Evolutionary conservation across 2,329 filamentous ascomycete genomes (phyloP).

Genomic region (Colletotrichum simmondsii): DNA sequence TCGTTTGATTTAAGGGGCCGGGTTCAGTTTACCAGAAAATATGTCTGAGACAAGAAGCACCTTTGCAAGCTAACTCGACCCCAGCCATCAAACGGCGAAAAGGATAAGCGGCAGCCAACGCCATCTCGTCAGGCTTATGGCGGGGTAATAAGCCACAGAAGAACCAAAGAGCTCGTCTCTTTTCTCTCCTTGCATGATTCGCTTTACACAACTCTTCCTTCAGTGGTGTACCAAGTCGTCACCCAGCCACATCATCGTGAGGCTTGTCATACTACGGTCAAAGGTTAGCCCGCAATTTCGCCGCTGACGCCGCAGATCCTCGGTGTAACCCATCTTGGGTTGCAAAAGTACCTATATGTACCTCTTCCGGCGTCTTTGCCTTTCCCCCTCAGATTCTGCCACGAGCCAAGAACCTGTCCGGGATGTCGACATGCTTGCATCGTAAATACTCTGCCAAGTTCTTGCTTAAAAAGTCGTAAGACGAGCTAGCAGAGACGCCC

Average conservation of each 20-base stretch:
- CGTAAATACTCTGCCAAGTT: constrained; percentile 44
- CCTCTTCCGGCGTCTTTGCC: not conserved
- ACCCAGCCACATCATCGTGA: not conserved
- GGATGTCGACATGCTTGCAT: constrained; percentile 42
- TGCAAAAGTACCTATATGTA: not conserved
- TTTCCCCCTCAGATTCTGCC: constrained; percentile 32
- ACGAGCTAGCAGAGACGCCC: constrained; percentile 34
- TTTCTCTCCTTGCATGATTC: not conserved
- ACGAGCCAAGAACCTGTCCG: constrained; percentile 40
- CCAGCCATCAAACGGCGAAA: not conserved
- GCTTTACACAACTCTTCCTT: not conserved
- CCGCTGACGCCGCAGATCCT: not conserved
- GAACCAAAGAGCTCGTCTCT: not conserved
- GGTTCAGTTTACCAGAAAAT: not conserved
- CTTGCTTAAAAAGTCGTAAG: constrained; percentile 45
- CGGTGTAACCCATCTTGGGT: not conserved
- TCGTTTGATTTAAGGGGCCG: not conserved
- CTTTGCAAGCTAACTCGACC: not conserved
- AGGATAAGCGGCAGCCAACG: not conserved
- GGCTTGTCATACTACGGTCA: not conserved
- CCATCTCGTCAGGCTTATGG: not conserved
- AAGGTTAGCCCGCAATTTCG: not conserved
- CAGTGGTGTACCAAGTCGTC: not conserved
- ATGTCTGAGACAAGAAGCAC: not conserved
- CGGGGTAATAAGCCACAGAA: not conserved